Percentiles rank a stretch among this genome's conserved stretches.
Evolutionary conservation across 2,329 filamentous ascomycete species (phyloP).

Genomic region (Xylariaceae sp.): DNA sequence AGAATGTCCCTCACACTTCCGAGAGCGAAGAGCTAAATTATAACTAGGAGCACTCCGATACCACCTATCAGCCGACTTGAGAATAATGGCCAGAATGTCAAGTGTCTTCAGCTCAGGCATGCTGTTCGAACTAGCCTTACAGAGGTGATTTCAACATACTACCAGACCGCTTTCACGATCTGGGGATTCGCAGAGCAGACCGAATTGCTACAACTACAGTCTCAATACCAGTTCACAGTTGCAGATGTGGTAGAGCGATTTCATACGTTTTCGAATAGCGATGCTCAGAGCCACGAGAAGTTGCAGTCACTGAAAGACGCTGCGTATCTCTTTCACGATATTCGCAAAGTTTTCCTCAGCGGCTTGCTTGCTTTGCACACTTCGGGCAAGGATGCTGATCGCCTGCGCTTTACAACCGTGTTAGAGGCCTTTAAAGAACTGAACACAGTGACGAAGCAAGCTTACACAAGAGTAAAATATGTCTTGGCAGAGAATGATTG

Average conservation of each 20-base stretch:
- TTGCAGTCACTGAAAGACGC: conserved; percentile 81
- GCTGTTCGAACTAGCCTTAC: conserved; percentile 74
- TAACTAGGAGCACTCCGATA: conserved; percentile 77
- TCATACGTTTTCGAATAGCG: conserved; percentile 66
- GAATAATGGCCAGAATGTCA: conserved; percentile 77
- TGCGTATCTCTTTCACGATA: conserved; percentile 78
- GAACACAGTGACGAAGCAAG: conserved; percentile 65
- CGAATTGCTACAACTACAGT: conserved; percentile 90
- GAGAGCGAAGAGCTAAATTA: conserved; percentile 21
- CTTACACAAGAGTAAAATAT: conserved; percentile 69
- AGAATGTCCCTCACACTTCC: conserved; percentile 2
- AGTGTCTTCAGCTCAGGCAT: conserved; percentile 81
- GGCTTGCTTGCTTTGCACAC: conserved; percentile 88
- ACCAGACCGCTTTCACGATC: conserved; percentile 71
- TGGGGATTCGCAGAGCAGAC: conserved; percentile 77
- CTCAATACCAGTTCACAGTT: conserved; percentile 82
- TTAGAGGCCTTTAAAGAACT: conserved; percentile 76
- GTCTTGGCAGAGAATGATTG: conserved; percentile 82
- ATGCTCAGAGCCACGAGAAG: conserved; percentile 79
- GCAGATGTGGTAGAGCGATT: conserved; percentile 76
- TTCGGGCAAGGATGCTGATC: conserved; percentile 77
- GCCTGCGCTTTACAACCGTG: conserved; percentile 78
- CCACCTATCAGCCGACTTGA: conserved; percentile 94
- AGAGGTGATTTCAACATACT: conserved; percentile 74
- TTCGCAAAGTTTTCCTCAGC: conserved; percentile 86